Percentiles rank a stretch among this genome's conserved stretches.
Evolutionary conservation across 1,139 yeast species (phyloP).

Genomic region (Zygosaccharomyces pseudobailii): DNA sequence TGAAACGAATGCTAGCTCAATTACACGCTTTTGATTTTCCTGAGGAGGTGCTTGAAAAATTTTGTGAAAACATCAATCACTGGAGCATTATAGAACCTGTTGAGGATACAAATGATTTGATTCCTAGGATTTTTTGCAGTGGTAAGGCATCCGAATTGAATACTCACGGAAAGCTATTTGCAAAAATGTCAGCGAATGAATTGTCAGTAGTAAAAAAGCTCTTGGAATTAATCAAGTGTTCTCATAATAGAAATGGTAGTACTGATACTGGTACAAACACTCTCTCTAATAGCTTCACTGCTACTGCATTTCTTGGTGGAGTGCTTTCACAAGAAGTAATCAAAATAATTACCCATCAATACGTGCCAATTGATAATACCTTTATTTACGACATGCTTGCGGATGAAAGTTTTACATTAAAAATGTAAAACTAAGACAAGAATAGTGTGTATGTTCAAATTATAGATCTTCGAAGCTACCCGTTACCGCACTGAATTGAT

Average conservation of each 20-base stretch:
- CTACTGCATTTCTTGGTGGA: constrained; percentile 64
- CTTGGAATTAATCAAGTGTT: neutral
- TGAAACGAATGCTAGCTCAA: constrained; percentile 36
- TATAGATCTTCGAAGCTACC: constrained; percentile 73
- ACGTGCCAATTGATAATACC: constrained; percentile 63
- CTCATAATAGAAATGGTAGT: neutral
- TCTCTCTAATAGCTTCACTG: constrained; percentile 10
- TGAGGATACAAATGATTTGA: neutral
- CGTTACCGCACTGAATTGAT: constrained; percentile 33
- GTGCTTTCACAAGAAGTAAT: constrained; percentile 71
- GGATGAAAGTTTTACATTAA: constrained; percentile 48
- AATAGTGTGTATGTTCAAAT: constrained; percentile 10
- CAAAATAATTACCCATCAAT: constrained; percentile 65
- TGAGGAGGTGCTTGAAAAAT: constrained; percentile 1
- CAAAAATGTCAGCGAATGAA: neutral
- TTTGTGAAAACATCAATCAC: constrained; percentile 13
- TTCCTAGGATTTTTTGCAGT: constrained; percentile 1
- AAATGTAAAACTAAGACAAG: constrained; percentile 30
- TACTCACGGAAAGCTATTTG: neutral
- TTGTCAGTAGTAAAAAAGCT: neutral
- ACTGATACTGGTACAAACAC: neutral
- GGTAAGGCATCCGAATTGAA: constrained; percentile 31
- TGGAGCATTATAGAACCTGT: constrained; percentile 5
- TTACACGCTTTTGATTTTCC: constrained; percentile 1
- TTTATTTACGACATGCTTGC: constrained; percentile 64